phyloP scores from a whole-genome alignment of 352 stramenopile species.

The Blastocystis sp. region DNA sequence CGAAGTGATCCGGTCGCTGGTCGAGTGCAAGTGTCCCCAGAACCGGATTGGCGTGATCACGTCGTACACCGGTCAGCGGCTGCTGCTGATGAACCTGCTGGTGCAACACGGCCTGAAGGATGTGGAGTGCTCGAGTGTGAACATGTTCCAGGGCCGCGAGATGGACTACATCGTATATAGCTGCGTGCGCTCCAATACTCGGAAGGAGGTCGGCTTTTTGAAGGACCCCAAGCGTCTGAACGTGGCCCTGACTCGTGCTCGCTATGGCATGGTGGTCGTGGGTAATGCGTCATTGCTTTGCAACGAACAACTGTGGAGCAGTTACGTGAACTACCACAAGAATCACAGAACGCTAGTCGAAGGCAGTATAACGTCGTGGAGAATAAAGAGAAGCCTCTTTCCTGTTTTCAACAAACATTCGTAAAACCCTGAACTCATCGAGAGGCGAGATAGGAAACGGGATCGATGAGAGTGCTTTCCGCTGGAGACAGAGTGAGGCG shows the following conservation, averaged over 20 bases:
- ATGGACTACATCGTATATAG: slow-evolving; percentile 97
- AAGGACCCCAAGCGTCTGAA: slow-evolving; percentile 95
- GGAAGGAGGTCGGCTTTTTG: slow-evolving; percentile 97
- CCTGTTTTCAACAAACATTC: not conserved
- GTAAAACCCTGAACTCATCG: not conserved
- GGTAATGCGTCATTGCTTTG: slow-evolving; percentile 92
- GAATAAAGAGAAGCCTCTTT: not conserved
- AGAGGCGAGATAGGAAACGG: slow-evolving; percentile 36
- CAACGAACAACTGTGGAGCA: slow-evolving; percentile 92
- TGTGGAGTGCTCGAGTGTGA: slow-evolving; percentile 95
- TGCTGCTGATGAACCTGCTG: slow-evolving; percentile 93
- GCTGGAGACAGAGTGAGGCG: not conserved
- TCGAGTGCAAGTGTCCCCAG: slow-evolving; percentile 86
- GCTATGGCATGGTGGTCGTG: slow-evolving; percentile 93
- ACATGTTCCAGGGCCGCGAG: slow-evolving; percentile 97
- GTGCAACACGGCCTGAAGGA: slow-evolving; percentile 71
- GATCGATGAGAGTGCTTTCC: slow-evolving; percentile 11
- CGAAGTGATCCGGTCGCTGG: slow-evolving; percentile 92
- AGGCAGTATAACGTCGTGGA: not conserved
- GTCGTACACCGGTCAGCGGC: slow-evolving; percentile 93
- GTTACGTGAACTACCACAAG: not conserved
- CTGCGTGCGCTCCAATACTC: slow-evolving; percentile 95
- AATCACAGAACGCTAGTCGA: not conserved
- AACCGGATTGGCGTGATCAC: slow-evolving; percentile 91
- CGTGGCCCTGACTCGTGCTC: slow-evolving; percentile 94